These are phyloP conservation scores for Stephania japonica DNA, from an alignment of 164 flowering plant genomes.

Conservation along the genomic window DNA sequence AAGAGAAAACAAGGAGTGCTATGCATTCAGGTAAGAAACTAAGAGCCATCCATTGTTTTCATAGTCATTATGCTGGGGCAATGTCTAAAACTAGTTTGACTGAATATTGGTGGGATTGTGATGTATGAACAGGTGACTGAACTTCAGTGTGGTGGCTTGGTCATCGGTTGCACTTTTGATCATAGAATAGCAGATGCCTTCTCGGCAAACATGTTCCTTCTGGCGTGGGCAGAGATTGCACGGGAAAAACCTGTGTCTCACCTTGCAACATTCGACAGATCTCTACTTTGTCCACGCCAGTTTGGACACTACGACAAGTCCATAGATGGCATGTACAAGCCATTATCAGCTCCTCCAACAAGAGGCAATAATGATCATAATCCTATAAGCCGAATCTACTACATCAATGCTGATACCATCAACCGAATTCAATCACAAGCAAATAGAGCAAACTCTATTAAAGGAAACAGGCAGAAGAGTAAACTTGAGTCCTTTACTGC, in stretches of 20 bases:
- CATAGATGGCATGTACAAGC: conserved; percentile 7
- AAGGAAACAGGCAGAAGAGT: neutral
- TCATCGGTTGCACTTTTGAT: conserved; percentile 42
- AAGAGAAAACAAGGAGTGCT: conserved; percentile 30
- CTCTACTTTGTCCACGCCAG: conserved; percentile 16
- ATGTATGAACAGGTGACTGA: conserved; percentile 19
- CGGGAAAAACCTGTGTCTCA: neutral
- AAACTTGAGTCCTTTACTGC: conserved; percentile 17
- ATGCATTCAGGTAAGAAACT: conserved; percentile 17
- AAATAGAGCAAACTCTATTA: neutral
- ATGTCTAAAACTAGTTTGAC: too few relatives aligned
- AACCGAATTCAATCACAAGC: conserved; percentile 9
- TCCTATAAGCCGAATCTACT: conserved; percentile 14
- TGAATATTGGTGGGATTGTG: too few relatives aligned
- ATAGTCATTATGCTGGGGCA: neutral
- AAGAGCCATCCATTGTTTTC: neutral
- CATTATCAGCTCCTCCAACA: conserved; percentile 8
- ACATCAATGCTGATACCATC: conserved; percentile 4
- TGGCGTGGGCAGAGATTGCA: conserved; percentile 36
- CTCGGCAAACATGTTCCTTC: conserved; percentile 46
- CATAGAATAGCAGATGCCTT: conserved; percentile 52
- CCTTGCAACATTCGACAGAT: conserved; percentile 13
- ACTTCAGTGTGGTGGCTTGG: conserved; percentile 43
- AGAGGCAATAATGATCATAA: neutral
- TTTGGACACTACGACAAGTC: conserved; percentile 2